phyloP scores from a whole-genome alignment of 148 eudicot genomes.

The Heliosperma pusillum region DNA sequence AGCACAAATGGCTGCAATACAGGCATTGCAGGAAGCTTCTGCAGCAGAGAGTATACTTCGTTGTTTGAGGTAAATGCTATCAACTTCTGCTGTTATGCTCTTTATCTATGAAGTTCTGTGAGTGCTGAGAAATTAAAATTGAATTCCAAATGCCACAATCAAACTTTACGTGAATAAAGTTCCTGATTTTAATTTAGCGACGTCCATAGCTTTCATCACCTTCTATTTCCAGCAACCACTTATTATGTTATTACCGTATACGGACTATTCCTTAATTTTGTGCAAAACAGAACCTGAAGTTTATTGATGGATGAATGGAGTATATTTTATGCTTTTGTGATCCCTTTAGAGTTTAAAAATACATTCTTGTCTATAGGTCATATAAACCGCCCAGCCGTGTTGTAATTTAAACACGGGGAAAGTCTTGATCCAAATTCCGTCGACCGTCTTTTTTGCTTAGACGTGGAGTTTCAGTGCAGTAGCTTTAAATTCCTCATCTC shows the following conservation, averaged over 20 bases:
- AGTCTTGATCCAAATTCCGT: background rate
- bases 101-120: background rate
- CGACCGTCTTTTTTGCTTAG: background rate
- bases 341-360: background rate
- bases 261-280: background rate
- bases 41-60: conserved; percentile 70
- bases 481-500: background rate
- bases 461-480: background rate
- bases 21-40: conserved; percentile 86
- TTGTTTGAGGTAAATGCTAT: conserved; percentile 59
- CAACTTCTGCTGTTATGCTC: background rate
- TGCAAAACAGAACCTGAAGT: no score
- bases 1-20: conserved; percentile 78
- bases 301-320: no score
- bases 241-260: no score
- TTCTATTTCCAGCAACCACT: no score
- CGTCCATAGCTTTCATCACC: no score
- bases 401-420: background rate
- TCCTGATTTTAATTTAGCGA: background rate
- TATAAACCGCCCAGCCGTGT: no score
- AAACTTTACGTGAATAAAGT: background rate
- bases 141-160: no score
- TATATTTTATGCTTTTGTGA: background rate
- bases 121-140: background rate
- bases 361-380: no score